phyloP scores from a whole-genome alignment of 345 rosid species.

The Boechera divaricarpa region DNA sequence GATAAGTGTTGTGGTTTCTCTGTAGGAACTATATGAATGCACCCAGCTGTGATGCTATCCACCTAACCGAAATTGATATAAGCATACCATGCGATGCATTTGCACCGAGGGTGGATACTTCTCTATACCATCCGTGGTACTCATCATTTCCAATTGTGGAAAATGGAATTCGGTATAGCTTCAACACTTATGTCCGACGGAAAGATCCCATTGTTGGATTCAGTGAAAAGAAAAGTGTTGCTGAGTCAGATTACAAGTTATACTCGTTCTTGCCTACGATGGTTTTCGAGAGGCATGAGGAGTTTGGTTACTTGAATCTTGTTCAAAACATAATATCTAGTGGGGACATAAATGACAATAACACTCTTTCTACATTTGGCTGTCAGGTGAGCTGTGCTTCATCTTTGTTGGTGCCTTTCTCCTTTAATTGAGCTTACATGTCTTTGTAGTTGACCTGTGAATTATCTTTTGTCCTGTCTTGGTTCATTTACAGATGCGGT shows the following conservation, averaged over 20 bases:
- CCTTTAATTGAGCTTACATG: slow-evolving; percentile 16
- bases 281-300: slow-evolving; percentile 79
- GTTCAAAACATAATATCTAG: slow-evolving; percentile 65
- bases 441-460: background rate
- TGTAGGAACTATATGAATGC: slow-evolving; percentile 84
- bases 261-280: slow-evolving; percentile 77
- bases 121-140: slow-evolving; percentile 77
- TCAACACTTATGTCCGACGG: slow-evolving; percentile 74
- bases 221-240: slow-evolving; percentile 43
- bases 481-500: slow-evolving; percentile 63
- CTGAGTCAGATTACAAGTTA: slow-evolving; percentile 35
- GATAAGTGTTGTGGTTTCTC: slow-evolving; percentile 22
- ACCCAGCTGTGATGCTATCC: slow-evolving; percentile 81
- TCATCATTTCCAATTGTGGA: slow-evolving; percentile 77
- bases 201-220: slow-evolving; percentile 48
- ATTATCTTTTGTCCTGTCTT: slow-evolving; percentile 19
- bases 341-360: slow-evolving; percentile 70
- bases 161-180: slow-evolving; percentile 65
- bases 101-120: slow-evolving; percentile 68
- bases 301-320: slow-evolving; percentile 69
- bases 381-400: slow-evolving; percentile 60
- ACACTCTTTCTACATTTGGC: slow-evolving; percentile 83
- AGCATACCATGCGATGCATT: slow-evolving; percentile 80
- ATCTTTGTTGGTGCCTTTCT: slow-evolving; percentile 4
- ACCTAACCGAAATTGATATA: slow-evolving; percentile 79